phyloP scores from a whole-genome alignment of 2,329 filamentous ascomycete genomes.

The Paracoccidioides brasiliensis region DNA sequence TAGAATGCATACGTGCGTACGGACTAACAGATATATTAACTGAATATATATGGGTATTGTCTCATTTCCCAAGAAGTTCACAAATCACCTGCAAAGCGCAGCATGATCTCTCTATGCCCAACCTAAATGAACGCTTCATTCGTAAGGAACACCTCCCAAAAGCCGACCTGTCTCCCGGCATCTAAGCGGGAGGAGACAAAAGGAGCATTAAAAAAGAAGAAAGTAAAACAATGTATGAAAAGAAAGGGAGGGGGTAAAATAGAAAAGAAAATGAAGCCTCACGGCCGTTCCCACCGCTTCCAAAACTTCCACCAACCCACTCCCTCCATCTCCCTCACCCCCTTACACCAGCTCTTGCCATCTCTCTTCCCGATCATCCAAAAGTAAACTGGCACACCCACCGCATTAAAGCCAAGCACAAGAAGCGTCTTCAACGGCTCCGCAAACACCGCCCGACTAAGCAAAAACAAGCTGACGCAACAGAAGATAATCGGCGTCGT shows the following conservation, averaged over 20 bases:
- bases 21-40: too few species aligned
- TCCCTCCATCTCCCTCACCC: not conserved
- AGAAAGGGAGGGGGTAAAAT: not conserved
- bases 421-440: slow-evolving; percentile 81
- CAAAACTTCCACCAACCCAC: slow-evolving; percentile 31
- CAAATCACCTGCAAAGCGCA: too few species aligned
- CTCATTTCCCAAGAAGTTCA: not conserved
- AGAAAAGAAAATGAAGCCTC: not conserved
- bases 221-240: not conserved
- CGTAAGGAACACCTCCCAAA: too few species aligned
- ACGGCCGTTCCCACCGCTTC: slow-evolving; percentile 15
- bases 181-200: too few species aligned
- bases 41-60: too few species aligned
- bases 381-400: slow-evolving; percentile 77
- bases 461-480: slow-evolving; percentile 86
- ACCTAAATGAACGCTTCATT: too few species aligned
- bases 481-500: slow-evolving; percentile 95
- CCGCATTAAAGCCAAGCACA: slow-evolving; percentile 71
- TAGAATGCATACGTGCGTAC: too few species aligned
- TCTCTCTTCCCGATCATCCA: slow-evolving; percentile 64
- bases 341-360: slow-evolving; percentile 21
- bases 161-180: too few species aligned
- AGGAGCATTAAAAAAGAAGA: not conserved
- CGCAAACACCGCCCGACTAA: slow-evolving; percentile 78
- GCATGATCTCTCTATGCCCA: too few species aligned